phyloP scores from a whole-genome alignment of 164 flowering plant species.

The Akebia trifoliata region DNA sequence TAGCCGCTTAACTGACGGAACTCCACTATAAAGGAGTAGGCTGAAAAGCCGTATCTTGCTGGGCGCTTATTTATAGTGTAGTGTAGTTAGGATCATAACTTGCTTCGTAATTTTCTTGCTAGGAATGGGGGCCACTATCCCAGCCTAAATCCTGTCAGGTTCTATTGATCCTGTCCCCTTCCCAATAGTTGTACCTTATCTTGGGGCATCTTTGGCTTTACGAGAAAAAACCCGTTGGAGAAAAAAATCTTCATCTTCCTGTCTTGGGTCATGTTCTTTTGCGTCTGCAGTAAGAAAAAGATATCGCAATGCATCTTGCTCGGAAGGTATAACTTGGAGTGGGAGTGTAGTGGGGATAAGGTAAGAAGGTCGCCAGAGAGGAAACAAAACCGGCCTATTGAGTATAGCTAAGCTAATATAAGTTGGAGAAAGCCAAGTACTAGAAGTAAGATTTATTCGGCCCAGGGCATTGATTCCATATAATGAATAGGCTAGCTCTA shows the following conservation, averaged over 20 bases:
- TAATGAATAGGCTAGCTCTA: not conserved
- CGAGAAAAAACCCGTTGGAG: no score
- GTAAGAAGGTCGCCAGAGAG: not conserved
- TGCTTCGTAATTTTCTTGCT: no score
- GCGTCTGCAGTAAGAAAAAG: no score
- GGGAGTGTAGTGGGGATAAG: slow-evolving; percentile 1
- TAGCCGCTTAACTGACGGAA: no score
- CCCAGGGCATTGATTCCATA: not conserved
- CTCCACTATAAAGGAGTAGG: no score
- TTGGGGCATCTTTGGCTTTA: no score
- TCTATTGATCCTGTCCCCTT: slow-evolving; percentile 16
- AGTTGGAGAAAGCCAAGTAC: not conserved
- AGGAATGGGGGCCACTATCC: slow-evolving; percentile 19
- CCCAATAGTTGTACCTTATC: no score
- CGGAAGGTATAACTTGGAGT: slow-evolving; percentile 3
- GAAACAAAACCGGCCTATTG: not conserved
- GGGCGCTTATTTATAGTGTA: no score
- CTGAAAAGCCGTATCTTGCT: no score
- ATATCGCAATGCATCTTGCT: slow-evolving; percentile 9
- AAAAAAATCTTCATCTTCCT: no score
- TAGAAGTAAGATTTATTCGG: not conserved
- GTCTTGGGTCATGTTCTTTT: no score
- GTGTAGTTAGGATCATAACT: no score
- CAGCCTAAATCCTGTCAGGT: slow-evolving; percentile 15
- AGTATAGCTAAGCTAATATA: not conserved